These are phyloP conservation scores for Penicillium sp. DNA, from an alignment of 2,329 filamentous ascomycete species.

Conservation along the genomic window DNA sequence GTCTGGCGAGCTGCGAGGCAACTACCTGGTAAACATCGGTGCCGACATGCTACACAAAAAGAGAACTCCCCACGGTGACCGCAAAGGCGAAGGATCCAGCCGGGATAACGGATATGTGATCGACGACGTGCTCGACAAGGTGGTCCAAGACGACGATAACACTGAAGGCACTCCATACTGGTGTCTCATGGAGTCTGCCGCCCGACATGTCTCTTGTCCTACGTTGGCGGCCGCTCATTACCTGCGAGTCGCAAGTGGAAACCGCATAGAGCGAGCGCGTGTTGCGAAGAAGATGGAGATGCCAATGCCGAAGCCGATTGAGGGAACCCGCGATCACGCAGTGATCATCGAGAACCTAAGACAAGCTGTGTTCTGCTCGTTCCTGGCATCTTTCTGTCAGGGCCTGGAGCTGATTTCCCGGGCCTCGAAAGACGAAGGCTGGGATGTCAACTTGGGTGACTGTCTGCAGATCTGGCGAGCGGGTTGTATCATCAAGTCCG, in stretches of 20 bases:
- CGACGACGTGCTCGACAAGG: conserved; percentile 57
- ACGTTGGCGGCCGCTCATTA: conserved; percentile 57
- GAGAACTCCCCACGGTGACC: conserved; percentile 34
- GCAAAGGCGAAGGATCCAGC: conserved; percentile 27
- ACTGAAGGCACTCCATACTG: conserved; percentile 61
- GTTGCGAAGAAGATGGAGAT: conserved; percentile 44
- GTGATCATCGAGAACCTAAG: conserved; percentile 51
- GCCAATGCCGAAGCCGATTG: conserved; percentile 32
- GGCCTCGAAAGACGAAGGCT: conserved; percentile 51
- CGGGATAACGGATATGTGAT: conserved; percentile 45
- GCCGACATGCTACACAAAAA: conserved; percentile 51
- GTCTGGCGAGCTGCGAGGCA: conserved; percentile 50
- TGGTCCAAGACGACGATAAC: conserved; percentile 59
- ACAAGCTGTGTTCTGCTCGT: conserved; percentile 54
- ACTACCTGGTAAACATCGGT: conserved; percentile 57
- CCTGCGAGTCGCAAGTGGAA: conserved; percentile 55
- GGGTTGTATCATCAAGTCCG: conserved; percentile 63
- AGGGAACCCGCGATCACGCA: conserved; percentile 29
- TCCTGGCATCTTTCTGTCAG: conserved; percentile 56
- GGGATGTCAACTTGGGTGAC: conserved; percentile 42
- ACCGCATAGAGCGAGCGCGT: conserved; percentile 48
- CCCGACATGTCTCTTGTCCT: conserved; percentile 54
- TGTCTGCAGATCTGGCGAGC: conserved; percentile 55
- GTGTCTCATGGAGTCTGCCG: conserved; percentile 55
- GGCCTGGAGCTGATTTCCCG: conserved; percentile 57